Evolutionary conservation across 2,329 filamentous ascomycete species (phyloP), one percentile per base, ranked within the genome.

Genomic region (Aureobasidium zeae): DNA sequence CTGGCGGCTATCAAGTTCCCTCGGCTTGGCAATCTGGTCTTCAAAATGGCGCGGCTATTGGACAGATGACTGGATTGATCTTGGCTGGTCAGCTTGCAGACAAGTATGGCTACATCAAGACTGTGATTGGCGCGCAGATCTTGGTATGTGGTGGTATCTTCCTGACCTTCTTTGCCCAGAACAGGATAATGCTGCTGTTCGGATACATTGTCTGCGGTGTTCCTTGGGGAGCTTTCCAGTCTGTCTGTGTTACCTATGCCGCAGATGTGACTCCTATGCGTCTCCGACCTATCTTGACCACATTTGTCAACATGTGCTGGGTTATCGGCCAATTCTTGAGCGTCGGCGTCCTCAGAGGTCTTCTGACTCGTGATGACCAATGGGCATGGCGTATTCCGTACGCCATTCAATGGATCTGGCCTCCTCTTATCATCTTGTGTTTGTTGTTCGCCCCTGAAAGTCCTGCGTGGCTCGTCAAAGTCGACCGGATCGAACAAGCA

Each of bases 61-160:
- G 81, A 31, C 76, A 80, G 56, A 76, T 85, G 35, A 68, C 83
- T 39, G 81, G 81, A 11, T 68, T 83, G 35, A 63, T 81, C 51
- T 66, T 82, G 57, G 81, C 80, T 55, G 81, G 80, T 26, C 76
- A 69, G 58, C 60, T 80, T 32, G 76, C 77, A 10, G 78, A 83
- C 60, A 41, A 51, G 10, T 48, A 50, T 16, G 57, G 57, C 17
- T 59, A 52, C 48, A 48, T 48, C 32, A 56, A 74, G 57, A 81
- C 77, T 15, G 71, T 83, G 50, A 74, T 83, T 46, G 65, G 54
- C 13, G 76, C 74, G 26, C 66, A 83, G 36, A 54, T 68, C 20
- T 70, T 51, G 59, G 78, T 61, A 62, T 57, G 70, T n/a, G 46
- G 65, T 22, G 81, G 79, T 54, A 77, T 79, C 22, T 66, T 67